Evolutionary conservation across 2,329 filamentous ascomycete genomes (phyloP), one percentile per base, ranked within the genome.

Genomic region (Arthroderma uncinatum): DNA sequence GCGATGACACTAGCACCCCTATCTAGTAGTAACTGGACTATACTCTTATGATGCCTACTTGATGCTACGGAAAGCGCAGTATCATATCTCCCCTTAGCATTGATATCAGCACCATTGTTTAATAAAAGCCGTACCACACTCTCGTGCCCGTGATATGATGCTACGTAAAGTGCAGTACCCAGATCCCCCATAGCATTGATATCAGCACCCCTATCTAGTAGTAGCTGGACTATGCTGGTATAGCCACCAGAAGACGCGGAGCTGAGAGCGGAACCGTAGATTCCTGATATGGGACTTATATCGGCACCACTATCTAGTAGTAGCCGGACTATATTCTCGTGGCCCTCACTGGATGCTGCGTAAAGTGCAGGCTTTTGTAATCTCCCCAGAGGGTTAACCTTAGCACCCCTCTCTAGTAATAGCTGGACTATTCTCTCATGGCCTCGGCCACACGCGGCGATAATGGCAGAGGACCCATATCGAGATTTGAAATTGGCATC

Each of bases 61-160:
- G 59, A 61, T 60, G 62, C 62, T 39, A 58, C 61, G 14, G 60
- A 48, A 9, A 63, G 55, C 30, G 58, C 60, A 56, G 54, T 57
- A 10, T 28, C 55, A 55, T 44, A 37, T 57, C 53, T 39, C 16
- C 30, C 4, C 19, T 48, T 25, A 10, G 30, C n/a, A n/a, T n/a
- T n/a, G n/a, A n/a, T n/a, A n/a, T n/a, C n/a, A n/a, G n/a, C n/a
- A n/a, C n/a, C n/a, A 33, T 33, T 33, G 30, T 33, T 33, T 33
- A 10, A 33, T 33, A 6, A 6, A 33, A 62, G 4, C 53, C 58
- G 4, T 5, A 56, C 57, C 9, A 58, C 56, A 21, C 56, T 33
- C 25, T 52, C 36, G n/a, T 61, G 3, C 12, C 54, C 60, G n/a
- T 40, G 3, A 2, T 25, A 2, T 48, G 59, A 61, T 60, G 62